phyloP scores from a whole-genome alignment of 441 rosid genomes.

The Rhodomyrtus psidioides region DNA sequence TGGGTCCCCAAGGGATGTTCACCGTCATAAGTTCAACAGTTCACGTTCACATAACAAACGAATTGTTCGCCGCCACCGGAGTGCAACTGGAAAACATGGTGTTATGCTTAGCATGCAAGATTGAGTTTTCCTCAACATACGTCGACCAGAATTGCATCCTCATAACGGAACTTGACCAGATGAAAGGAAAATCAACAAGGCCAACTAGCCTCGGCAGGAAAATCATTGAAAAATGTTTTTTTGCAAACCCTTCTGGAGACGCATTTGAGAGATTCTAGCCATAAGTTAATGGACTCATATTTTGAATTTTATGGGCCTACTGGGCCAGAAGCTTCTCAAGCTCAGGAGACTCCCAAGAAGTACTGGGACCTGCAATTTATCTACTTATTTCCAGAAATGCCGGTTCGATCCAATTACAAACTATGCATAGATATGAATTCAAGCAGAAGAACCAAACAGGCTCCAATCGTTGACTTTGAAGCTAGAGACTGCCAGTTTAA shows the following conservation, averaged over 20 bases:
- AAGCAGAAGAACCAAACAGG: constrained; percentile 38
- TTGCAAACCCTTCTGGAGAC: not conserved
- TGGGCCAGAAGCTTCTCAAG: no score
- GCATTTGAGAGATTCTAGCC: not conserved
- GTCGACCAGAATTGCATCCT: not conserved
- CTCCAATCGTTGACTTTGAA: constrained; percentile 75
- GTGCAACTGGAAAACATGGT: not conserved
- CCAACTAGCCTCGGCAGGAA: not conserved
- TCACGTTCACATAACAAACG: not conserved
- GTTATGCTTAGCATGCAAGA: not conserved
- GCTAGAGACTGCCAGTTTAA: constrained; percentile 52
- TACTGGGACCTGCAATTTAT: not conserved
- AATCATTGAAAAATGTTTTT: not conserved
- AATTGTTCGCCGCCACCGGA: not conserved
- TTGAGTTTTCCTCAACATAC: not conserved
- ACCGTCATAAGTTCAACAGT: not conserved
- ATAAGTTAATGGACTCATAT: not conserved
- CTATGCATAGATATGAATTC: not conserved
- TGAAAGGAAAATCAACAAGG: not conserved
- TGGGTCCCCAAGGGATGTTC: not conserved
- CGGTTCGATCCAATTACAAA: not conserved
- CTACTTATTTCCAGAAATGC: not conserved
- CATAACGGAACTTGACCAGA: not conserved
- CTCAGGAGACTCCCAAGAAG: not conserved
- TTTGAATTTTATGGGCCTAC: no score